Evolutionary conservation across 208 protist genomes (phyloP).

Genomic region (Crithidia sp.): DNA sequence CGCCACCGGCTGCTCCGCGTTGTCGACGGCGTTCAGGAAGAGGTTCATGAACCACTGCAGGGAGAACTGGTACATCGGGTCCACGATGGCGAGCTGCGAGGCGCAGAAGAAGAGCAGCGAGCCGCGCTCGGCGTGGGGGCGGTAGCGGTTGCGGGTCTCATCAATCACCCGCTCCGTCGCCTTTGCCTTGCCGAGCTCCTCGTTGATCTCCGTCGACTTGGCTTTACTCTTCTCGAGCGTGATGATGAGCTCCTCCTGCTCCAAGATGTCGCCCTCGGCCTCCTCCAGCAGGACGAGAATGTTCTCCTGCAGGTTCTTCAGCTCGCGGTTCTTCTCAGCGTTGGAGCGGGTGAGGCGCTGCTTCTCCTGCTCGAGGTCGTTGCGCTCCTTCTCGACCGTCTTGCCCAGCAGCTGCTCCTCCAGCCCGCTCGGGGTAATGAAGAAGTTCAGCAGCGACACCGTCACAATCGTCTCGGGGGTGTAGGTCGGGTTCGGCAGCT

Average conservation of each 20-base stretch:
- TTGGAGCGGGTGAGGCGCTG: slow-evolving; percentile 94
- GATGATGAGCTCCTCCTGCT: slow-evolving; percentile 97
- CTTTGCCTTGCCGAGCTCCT: slow-evolving; percentile 93
- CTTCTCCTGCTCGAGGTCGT: slow-evolving; percentile 97
- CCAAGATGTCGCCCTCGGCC: slow-evolving; percentile 95
- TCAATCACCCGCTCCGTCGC: slow-evolving; percentile 96
- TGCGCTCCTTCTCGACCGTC: slow-evolving; percentile 97
- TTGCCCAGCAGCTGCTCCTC: slow-evolving; percentile 98
- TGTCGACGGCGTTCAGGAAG: slow-evolving; percentile 91
- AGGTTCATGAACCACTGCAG: slow-evolving; percentile 98
- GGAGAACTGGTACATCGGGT: slow-evolving; percentile 98
- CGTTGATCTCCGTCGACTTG: slow-evolving; percentile 95
- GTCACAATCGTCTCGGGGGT: slow-evolving; percentile 96
- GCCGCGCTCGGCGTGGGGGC: slow-evolving; percentile 94
- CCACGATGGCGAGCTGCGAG: slow-evolving; percentile 92
- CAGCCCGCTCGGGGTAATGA: slow-evolving; percentile 96
- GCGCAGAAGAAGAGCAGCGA: slow-evolving; percentile 98
- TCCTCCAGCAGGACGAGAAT: slow-evolving; percentile 96
- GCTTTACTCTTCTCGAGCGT: slow-evolving; percentile 96
- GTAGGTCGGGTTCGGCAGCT: slow-evolving; percentile 97
- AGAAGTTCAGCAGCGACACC: slow-evolving; percentile 98
- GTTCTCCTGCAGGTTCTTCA: slow-evolving; percentile 96
- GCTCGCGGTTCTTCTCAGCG: slow-evolving; percentile 95
- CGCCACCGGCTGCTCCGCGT: slow-evolving; percentile 37
- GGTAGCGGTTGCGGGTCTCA: slow-evolving; percentile 95